Conservation (phyloP, 2,329 filamentous ascomycete species). For the Didymella lethalis region DNA sequence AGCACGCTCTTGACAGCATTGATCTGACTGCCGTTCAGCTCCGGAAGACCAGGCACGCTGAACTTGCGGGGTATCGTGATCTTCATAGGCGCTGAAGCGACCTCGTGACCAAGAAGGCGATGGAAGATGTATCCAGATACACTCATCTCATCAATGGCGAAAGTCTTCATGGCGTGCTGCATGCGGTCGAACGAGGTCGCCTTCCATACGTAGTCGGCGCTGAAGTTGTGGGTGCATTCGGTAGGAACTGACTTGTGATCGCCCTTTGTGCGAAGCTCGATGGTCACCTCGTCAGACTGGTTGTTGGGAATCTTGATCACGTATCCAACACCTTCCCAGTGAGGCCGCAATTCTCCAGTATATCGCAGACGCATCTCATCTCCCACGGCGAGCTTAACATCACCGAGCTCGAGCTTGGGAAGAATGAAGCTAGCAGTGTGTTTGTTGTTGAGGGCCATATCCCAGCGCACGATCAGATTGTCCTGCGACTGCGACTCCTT, state of each 20-base stretch:
- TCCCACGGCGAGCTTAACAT: slow-evolving; percentile 96
- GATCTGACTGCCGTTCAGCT: slow-evolving; percentile 94
- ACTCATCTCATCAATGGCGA: slow-evolving; percentile 96
- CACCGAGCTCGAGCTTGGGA: slow-evolving; percentile 95
- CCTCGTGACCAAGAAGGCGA: slow-evolving; percentile 92
- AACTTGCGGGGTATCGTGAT: slow-evolving; percentile 96
- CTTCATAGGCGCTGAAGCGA: slow-evolving; percentile 94
- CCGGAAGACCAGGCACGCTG: slow-evolving; percentile 90
- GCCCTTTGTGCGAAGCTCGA: slow-evolving; percentile 91
- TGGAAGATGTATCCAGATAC: slow-evolving; percentile 99
- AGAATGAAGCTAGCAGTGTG: slow-evolving; percentile 94
- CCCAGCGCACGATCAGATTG: slow-evolving; percentile 92
- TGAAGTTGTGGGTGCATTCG: slow-evolving; percentile 97
- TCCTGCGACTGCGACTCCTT: slow-evolving; percentile 99
- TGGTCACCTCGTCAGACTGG: slow-evolving; percentile 95
- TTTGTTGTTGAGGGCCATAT: slow-evolving; percentile 95
- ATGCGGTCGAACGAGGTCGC: slow-evolving; percentile 99
- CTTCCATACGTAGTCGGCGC: slow-evolving; percentile 99
- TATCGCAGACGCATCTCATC: slow-evolving; percentile 99
- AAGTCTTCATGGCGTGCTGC: slow-evolving; percentile 99
- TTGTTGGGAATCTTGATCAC: slow-evolving; percentile 99
- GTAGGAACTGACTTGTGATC: slow-evolving; percentile 96
- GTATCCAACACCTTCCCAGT: slow-evolving; percentile 98
- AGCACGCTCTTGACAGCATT: slow-evolving; percentile 95
- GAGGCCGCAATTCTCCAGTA: slow-evolving; percentile 87